Evolutionary conservation across 768 basidiomycete genomes (phyloP).

Genomic region (Xerocomus brunneocitrinus): DNA sequence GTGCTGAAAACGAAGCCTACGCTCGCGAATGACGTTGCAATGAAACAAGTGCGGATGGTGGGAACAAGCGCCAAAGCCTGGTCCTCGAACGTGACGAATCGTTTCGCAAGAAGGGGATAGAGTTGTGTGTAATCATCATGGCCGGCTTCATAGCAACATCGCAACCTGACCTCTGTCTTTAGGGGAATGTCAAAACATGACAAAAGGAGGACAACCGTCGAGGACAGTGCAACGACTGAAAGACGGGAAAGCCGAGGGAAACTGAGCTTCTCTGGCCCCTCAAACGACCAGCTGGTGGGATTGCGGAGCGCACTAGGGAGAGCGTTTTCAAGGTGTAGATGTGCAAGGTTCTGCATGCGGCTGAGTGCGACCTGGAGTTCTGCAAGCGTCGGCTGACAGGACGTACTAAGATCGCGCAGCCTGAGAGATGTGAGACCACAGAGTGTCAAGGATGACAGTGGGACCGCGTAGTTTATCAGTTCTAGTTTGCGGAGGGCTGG

Average conservation of each 20-base stretch:
- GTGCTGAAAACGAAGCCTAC: conserved; percentile 18
- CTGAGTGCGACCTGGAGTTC: conserved; percentile 32
- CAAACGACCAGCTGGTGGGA: not conserved
- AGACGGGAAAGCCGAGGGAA: conserved; percentile 6
- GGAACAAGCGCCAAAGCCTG: conserved; percentile 1
- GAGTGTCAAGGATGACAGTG: conserved; percentile 1
- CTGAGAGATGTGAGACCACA: conserved; percentile 32
- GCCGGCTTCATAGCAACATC: conserved; percentile 9
- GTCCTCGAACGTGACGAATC: conserved; percentile 6
- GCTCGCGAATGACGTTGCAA: conserved; percentile 7
- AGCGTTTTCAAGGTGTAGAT: conserved; percentile 30
- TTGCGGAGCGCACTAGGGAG: conserved; percentile 23
- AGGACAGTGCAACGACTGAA: conserved; percentile 4
- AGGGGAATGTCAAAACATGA: conserved; percentile 5
- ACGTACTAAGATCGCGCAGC: conserved; percentile 20
- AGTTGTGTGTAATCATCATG: conserved; percentile 5
- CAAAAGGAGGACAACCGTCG: conserved; percentile 3
- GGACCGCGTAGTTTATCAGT: conserved; percentile 32
- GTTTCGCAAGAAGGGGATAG: conserved; percentile 13
- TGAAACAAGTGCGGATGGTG: conserved; percentile 10
- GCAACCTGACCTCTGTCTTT: conserved; percentile 14
- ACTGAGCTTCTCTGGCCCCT: not conserved
- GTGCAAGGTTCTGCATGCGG: conserved; percentile 31
- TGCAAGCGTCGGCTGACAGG: conserved; percentile 21
- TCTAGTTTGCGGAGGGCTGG: conserved; percentile 35